Base-by-base conservation (phyloP, 495 filamentous ascomycete genomes). In the Aspergillus leporis region DNA sequence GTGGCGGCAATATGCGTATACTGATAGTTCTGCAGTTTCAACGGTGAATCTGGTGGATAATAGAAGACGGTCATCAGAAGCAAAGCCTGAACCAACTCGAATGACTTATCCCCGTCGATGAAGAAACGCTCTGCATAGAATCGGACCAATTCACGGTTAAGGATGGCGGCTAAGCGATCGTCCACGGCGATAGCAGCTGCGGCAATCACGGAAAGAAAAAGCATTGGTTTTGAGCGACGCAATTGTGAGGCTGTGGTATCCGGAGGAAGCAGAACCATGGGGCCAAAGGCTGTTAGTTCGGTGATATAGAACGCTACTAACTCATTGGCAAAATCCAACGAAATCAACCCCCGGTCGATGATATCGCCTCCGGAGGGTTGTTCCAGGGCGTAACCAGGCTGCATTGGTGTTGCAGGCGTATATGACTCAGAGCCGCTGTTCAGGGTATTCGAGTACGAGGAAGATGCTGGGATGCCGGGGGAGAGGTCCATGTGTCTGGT, bases 1-100 rank as follows among this genome's bases (percentile, higher is more conserved):
- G 76, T 79, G 19, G 75, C 74, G 13, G 80, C 80, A 59, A 84
- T 81, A 46, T 83, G 79, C 4, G 79, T 77, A 55, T 81, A 82
- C 63, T 84, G 76, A 62, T 82, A 83, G 53, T 78, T 75, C 53
- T 83, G 81, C 59, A 82, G 59, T 55, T 78, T 77, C 49, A 74
- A 64, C 31, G 73, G 77, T 41, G 73, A 75, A 1, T 70, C 70
- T 5, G 81, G 77, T 13, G 81, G 80, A 57, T 75, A 74, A 58
- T 81, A 83, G 62, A 77, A 82, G 31, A 81, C 61, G 36, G 71
- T 74, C 65, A 77, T 79, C 31, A 83, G 53, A 28, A 81, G 60
- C 52, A 83, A 56, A 0, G 80, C 73, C 54, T 84, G 81, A 16
- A 83, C 75, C 38, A 84, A 58, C 58, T 83, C 80, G 41, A 83